phyloP scores from a whole-genome alignment of 257 asterid genomes.

The Datura wrightii region DNA sequence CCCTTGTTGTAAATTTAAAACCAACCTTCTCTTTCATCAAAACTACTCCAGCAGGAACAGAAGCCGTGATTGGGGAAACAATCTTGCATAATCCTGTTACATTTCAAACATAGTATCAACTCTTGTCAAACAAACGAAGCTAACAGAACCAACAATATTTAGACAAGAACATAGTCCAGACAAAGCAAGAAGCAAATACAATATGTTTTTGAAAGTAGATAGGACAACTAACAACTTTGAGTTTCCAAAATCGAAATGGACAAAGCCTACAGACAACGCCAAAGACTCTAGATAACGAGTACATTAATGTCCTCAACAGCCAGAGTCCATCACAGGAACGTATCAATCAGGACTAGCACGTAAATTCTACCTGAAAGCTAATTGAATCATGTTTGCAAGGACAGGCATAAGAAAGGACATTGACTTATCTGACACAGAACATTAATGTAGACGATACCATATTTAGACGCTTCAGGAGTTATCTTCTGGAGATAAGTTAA shows the following conservation, averaged over 20 bases:
- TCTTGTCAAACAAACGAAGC: slow-evolving; percentile 7
- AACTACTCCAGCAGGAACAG: slow-evolving; percentile 97
- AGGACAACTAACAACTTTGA: slow-evolving; percentile 24
- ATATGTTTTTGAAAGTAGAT: background rate
- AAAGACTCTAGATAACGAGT: slow-evolving; percentile 1
- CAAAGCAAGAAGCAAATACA: slow-evolving; percentile 13
- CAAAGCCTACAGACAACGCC: background rate
- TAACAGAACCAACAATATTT: background rate
- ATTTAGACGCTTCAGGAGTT: slow-evolving; percentile 95
- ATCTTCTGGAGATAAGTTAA: slow-evolving; percentile 84
- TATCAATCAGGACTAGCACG: slow-evolving; percentile 17
- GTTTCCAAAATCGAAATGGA: background rate
- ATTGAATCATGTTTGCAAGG: slow-evolving; percentile 7
- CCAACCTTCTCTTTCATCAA: slow-evolving; percentile 90
- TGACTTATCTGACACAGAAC: slow-evolving; percentile 11
- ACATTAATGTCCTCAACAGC: background rate
- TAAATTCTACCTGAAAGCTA: background rate
- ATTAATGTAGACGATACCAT: slow-evolving; percentile 53
- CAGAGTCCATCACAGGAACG: background rate
- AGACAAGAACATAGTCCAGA: slow-evolving; percentile 22
- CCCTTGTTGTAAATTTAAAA: slow-evolving; percentile 93
- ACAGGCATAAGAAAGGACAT: slow-evolving; percentile 4
- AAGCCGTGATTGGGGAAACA: slow-evolving; percentile 84
- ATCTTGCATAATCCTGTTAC: slow-evolving; percentile 90
- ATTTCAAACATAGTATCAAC: background rate